Evolutionary conservation across 2,329 filamentous ascomycete genomes (phyloP).

Genomic region (Pseudogymnoascus sp.): DNA sequence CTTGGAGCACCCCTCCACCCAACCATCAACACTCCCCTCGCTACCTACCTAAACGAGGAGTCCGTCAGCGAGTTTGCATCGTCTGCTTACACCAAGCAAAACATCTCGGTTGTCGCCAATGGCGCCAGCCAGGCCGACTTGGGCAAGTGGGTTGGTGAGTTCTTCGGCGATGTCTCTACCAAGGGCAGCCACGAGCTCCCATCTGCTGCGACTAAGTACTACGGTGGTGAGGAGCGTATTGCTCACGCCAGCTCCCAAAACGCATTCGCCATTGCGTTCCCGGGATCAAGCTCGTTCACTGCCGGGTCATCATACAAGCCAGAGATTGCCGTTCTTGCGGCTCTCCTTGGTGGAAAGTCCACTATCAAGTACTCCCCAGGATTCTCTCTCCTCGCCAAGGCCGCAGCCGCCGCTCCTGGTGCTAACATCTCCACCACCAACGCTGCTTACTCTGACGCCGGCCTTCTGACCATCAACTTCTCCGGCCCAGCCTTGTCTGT

Average conservation of each 20-base stretch:
- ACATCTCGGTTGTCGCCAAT: conserved; percentile 86
- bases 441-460: conserved; percentile 85
- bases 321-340: conserved; percentile 77
- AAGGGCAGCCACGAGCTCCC: conserved; percentile 47
- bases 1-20: conserved; percentile 75
- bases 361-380: conserved; percentile 93
- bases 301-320: conserved; percentile 70
- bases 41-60: conserved; percentile 73
- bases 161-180: conserved; percentile 66
- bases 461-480: conserved; percentile 78
- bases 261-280: conserved; percentile 84
- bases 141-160: conserved; percentile 84
- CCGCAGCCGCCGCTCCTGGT: conserved; percentile 56
- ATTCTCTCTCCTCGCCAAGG: conserved; percentile 84
- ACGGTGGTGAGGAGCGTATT: conserved; percentile 88
- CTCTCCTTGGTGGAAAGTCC: conserved; percentile 82
- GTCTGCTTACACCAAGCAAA: conserved; percentile 77
- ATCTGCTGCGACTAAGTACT: conserved; percentile 70
- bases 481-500: conserved; percentile 67
- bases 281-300: conserved; percentile 70
- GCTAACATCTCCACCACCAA: conserved; percentile 68
- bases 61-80: conserved; percentile 68
- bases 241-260: conserved; percentile 64
- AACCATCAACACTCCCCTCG: conserved; percentile 60
- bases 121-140: conserved; percentile 71